phyloP scores from a whole-genome alignment of 768 basidiomycete species.

The Sutorius australiensis region DNA sequence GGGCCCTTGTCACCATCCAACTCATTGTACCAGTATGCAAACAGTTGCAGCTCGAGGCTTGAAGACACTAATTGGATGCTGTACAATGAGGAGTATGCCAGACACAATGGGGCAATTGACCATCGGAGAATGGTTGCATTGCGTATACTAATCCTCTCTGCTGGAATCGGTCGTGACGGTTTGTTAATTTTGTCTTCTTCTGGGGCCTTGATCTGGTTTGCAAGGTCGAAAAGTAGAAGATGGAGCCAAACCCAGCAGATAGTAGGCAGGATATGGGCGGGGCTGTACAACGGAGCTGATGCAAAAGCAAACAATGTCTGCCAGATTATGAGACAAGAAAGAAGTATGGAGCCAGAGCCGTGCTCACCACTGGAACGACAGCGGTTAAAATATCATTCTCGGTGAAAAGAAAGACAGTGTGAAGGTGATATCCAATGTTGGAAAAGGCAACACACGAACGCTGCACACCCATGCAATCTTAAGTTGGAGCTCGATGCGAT shows the following conservation, averaged over 20 bases:
- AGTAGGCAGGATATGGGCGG: constrained; percentile 21
- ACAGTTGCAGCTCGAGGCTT: constrained; percentile 33
- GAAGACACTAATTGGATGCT: constrained; percentile 31
- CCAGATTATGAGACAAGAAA: background rate
- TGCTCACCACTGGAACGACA: constrained; percentile 44
- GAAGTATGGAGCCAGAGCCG: rapidly evolving
- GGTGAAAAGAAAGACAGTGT: constrained; percentile 40
- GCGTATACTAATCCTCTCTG: constrained; percentile 36
- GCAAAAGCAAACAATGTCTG: constrained; percentile 34
- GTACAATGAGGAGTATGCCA: constrained; percentile 32
- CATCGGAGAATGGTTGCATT: constrained; percentile 38
- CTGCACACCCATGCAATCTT: constrained; percentile 25
- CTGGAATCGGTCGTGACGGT: constrained; percentile 42
- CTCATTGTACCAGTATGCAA: constrained; percentile 39
- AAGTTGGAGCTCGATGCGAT: too few relatives aligned
- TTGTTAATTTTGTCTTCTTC: constrained; percentile 45
- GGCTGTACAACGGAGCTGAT: constrained; percentile 29
- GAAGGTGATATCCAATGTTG: constrained; percentile 21
- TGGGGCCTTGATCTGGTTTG: constrained; percentile 41
- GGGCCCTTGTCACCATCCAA: constrained; percentile 35
- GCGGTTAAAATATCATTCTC: constrained; percentile 46
- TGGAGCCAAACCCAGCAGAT: constrained; percentile 45
- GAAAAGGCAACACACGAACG: background rate
- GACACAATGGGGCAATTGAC: constrained; percentile 33
- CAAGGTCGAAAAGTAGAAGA: constrained; percentile 41